Conservation (phyloP, 2,329 filamentous ascomycete genomes). For the Esteya vermicola region DNA sequence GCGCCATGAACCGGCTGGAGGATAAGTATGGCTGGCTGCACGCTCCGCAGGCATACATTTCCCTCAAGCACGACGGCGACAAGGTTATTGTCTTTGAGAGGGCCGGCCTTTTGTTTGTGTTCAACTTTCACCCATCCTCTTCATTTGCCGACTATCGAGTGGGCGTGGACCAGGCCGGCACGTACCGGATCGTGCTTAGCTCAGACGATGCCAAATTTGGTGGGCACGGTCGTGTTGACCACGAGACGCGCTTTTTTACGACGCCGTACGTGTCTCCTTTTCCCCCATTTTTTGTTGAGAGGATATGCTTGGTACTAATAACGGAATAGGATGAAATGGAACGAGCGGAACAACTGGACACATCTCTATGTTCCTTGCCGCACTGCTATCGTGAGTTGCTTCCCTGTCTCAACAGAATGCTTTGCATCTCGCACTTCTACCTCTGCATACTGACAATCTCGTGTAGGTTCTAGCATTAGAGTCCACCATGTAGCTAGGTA, state of each 20-base stretch:
- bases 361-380: slow-evolving; percentile 82
- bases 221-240: slow-evolving; percentile 63
- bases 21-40: slow-evolving; percentile 85
- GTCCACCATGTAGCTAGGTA: slow-evolving; percentile 12
- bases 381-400: slow-evolving; percentile 60
- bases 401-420: not conserved
- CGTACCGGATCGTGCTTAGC: slow-evolving; percentile 76
- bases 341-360: slow-evolving; percentile 74
- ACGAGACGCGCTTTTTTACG: slow-evolving; percentile 80
- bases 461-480: slow-evolving; percentile 18
- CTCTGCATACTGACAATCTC: not conserved
- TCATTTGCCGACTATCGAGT: slow-evolving; percentile 90
- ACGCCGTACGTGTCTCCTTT: slow-evolving; percentile 41
- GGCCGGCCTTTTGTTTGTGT: slow-evolving; percentile 78
- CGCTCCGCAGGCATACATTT: slow-evolving; percentile 75
- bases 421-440: not conserved
- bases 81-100: slow-evolving; percentile 95
- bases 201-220: slow-evolving; percentile 66
- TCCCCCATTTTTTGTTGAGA: not conserved
- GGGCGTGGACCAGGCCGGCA: slow-evolving; percentile 71
- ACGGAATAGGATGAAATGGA: slow-evolving; percentile 55
- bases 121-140: slow-evolving; percentile 81
- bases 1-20: slow-evolving; percentile 78
- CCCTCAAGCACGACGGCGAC: slow-evolving; percentile 82
- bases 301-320: not conserved